phyloP scores from a whole-genome alignment of 1,139 yeast species.

The Debaryomyces udenii region DNA sequence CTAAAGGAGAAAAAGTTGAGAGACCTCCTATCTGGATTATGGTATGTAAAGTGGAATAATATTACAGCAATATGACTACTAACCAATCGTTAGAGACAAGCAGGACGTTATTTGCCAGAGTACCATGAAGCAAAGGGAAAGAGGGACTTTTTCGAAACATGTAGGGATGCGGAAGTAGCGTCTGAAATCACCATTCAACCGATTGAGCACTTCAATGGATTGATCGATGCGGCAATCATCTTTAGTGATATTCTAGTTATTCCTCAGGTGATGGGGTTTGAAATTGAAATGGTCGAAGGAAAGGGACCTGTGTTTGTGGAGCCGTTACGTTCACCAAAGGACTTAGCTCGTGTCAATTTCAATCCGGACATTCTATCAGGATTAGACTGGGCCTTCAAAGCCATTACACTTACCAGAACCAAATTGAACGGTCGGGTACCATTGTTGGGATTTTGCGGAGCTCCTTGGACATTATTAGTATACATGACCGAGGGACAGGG shows the following conservation, averaged over 20 bases:
- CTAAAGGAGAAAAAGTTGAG: conserved; percentile 78
- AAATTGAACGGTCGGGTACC: conserved; percentile 91
- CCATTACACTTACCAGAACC: conserved; percentile 83
- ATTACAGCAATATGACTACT: neutral
- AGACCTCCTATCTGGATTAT: conserved; percentile 98
- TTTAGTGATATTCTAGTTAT: conserved; percentile 93
- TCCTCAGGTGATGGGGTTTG: conserved; percentile 98
- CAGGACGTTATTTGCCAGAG: conserved; percentile 88
- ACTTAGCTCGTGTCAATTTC: conserved; percentile 59
- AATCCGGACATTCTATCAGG: conserved; percentile 74
- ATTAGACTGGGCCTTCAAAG: conserved; percentile 91
- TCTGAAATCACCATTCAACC: conserved; percentile 96
- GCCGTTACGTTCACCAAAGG: conserved; percentile 78
- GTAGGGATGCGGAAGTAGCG: conserved; percentile 92
- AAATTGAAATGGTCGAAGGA: conserved; percentile 90
- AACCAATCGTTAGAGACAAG: conserved; percentile 59
- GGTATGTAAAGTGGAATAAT: conserved; percentile 49
- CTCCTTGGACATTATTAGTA: conserved; percentile 96
- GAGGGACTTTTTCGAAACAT: conserved; percentile 90
- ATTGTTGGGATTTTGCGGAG: conserved; percentile 92
- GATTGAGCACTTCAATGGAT: conserved; percentile 82
- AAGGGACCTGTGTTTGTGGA: conserved; percentile 92
- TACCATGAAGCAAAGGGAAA: conserved; percentile 86
- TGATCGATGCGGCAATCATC: conserved; percentile 94
- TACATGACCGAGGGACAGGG: conserved; percentile 99